Conservation (phyloP, 2,329 filamentous ascomycete genomes). For the Cercospora sojina region DNA sequence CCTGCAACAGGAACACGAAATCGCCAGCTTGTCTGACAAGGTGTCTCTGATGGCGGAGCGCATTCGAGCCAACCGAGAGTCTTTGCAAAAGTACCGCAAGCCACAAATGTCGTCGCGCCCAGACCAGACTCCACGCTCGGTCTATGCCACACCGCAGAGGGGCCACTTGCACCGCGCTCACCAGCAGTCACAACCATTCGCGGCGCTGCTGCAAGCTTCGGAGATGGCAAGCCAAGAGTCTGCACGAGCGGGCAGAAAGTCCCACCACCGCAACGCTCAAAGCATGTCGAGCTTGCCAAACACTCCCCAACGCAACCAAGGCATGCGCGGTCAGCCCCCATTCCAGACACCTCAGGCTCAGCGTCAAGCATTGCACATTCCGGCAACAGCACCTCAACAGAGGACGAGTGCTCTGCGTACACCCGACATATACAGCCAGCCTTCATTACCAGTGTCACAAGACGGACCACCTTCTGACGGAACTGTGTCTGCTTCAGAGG, state of each 20-base stretch:
- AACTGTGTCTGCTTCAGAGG: conserved; percentile 72
- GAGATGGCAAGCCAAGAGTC: conserved; percentile 74
- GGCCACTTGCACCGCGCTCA: conserved; percentile 47
- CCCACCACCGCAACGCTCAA: conserved; percentile 73
- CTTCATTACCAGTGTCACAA: conserved; percentile 25
- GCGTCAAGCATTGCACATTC: conserved; percentile 28
- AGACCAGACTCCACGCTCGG: conserved; percentile 46
- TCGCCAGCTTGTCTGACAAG: conserved; percentile 69
- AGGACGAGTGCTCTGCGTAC: conserved; percentile 44
- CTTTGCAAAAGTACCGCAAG: conserved; percentile 77
- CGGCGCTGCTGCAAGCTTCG: conserved; percentile 69
- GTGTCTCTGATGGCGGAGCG: conserved; percentile 75
- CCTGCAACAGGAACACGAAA: conserved; percentile 72
- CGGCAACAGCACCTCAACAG: conserved; percentile 55
- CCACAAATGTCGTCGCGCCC: conserved; percentile 29
- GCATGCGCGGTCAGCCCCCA: conserved; percentile 54
- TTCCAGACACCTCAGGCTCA: conserved; percentile 33
- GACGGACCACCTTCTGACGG: conserved; percentile 47
- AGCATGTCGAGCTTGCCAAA: conserved; percentile 81
- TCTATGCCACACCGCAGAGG: conserved; percentile 40
- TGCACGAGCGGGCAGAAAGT: conserved; percentile 44
- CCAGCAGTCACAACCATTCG: conserved; percentile 55
- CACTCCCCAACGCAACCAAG: conserved; percentile 62
- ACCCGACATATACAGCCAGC: conserved; percentile 31
- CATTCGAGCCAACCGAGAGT: conserved; percentile 85